These are phyloP conservation scores for Xanthoconium purpureum DNA, from an alignment of 768 basidiomycete genomes.

Conservation along the genomic window DNA sequence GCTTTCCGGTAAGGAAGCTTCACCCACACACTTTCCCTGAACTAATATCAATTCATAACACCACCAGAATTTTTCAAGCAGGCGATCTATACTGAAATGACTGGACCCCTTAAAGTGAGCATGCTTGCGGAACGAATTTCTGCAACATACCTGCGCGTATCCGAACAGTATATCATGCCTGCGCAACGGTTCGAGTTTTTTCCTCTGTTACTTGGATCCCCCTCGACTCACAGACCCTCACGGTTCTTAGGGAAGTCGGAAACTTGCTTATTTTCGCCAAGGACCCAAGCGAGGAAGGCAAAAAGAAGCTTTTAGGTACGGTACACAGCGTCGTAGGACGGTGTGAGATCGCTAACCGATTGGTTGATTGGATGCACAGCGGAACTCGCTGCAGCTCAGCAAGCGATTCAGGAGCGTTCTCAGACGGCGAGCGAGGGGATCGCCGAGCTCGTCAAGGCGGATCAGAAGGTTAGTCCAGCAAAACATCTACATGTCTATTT, in stretches of 20 bases:
- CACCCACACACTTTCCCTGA: neutral
- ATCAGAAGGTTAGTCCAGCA: constrained; percentile 7
- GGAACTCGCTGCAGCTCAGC: constrained; percentile 8
- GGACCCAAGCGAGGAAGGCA: constrained; percentile 13
- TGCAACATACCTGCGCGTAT: constrained; percentile 13
- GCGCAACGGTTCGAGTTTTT: constrained; percentile 11
- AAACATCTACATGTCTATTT: neutral
- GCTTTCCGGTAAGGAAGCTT: constrained; percentile 2
- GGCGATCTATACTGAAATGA: constrained; percentile 20
- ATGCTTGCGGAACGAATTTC: constrained; percentile 20
- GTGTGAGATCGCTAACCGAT: neutral
- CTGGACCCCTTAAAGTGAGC: constrained; percentile 19
- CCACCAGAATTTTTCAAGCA: constrained; percentile 6
- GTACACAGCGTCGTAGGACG: neutral
- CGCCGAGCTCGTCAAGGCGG: constrained; percentile 8
- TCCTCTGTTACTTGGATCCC: neutral
- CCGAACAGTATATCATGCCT: constrained; percentile 18
- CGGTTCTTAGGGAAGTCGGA: constrained; percentile 7
- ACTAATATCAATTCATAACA: neutral
- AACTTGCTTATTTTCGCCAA: constrained; percentile 13
- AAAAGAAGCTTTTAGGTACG: constrained; percentile 6
- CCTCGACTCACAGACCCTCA: neutral
- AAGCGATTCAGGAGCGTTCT: constrained; percentile 12
- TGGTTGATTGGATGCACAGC: neutral
- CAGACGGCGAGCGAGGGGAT: constrained; percentile 10